phyloP scores from a whole-genome alignment of 23 red algal species.

The Gracilaria gracilis region DNA sequence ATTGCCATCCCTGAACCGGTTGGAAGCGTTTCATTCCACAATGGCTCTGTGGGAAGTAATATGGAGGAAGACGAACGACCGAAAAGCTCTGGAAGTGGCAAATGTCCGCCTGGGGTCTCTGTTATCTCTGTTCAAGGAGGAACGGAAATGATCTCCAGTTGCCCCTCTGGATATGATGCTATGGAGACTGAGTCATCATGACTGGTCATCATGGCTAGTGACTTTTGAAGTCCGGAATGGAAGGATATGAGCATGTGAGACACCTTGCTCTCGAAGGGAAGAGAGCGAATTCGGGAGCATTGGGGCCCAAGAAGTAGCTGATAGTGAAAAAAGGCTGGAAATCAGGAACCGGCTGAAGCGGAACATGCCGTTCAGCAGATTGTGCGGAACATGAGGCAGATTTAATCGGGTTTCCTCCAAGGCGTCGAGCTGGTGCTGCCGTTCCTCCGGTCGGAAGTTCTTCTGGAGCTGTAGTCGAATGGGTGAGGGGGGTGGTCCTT shows the following conservation, averaged over 20 bases:
- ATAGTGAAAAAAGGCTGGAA: too few relatives aligned
- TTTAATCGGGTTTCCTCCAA: too few relatives aligned
- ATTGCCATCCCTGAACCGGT: constrained; percentile 41
- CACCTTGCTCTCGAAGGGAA: neutral
- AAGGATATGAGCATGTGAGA: neutral
- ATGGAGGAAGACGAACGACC: neutral
- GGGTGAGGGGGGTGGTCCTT: too few relatives aligned
- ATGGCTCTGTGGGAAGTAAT: neutral
- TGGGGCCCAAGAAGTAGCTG: too few relatives aligned
- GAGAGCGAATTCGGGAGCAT: too few relatives aligned
- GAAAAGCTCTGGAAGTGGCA: neutral
- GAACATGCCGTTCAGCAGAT: too few relatives aligned
- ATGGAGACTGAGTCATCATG: constrained; percentile 14
- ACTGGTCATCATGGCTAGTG: too few relatives aligned
- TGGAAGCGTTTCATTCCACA: neutral
- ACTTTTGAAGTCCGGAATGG: neutral
- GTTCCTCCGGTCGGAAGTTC: too few relatives aligned
- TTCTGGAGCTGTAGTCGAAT: too few relatives aligned
- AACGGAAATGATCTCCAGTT: constrained; percentile 50
- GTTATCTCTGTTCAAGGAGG: constrained; percentile 41
- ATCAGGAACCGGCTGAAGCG: too few relatives aligned
- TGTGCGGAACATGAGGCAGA: too few relatives aligned
- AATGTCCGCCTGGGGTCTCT: neutral
- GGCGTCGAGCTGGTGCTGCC: too few relatives aligned
- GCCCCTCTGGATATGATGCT: constrained; percentile 36